Evolutionary conservation across 1,139 yeast genomes (phyloP).

Genomic region (Entelexis paramagnoliae): DNA sequence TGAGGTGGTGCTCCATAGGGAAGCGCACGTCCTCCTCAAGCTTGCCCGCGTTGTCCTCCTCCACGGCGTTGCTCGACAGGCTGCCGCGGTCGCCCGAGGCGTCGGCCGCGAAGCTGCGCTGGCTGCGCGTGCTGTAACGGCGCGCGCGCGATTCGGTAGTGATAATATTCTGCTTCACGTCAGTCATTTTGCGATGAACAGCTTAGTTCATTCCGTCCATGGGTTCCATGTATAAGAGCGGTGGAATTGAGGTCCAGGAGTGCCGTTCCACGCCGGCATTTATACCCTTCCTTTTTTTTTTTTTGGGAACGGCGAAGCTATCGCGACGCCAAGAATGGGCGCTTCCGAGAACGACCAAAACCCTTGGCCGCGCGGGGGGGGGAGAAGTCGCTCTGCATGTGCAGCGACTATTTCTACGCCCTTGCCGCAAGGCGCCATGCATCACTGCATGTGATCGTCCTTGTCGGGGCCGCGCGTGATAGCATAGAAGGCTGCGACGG

Average conservation of each 20-base stretch:
- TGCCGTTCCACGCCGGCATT: background rate
- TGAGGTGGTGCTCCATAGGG: slow-evolving; percentile 13
- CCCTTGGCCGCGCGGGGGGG: background rate
- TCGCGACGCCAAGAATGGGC: background rate
- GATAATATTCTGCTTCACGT: slow-evolving; percentile 3
- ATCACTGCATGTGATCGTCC: background rate
- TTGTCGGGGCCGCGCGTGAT: too few relatives aligned
- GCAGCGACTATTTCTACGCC: background rate
- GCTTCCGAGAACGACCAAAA: background rate
- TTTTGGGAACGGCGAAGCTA: background rate
- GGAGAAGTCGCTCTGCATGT: background rate
- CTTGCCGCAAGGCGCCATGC: background rate
- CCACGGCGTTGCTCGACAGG: background rate
- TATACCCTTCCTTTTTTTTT: background rate
- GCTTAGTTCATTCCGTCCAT: slow-evolving; percentile 4
- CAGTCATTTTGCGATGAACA: slow-evolving; percentile 1
- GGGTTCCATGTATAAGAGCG: background rate
- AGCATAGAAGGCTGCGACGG: too few relatives aligned
- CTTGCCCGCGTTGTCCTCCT: slow-evolving; percentile 6
- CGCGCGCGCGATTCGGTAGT: slow-evolving; percentile 3
- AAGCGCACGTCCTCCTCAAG: slow-evolving; percentile 14
- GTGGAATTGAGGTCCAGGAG: background rate
- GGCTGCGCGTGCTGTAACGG: slow-evolving; percentile 4
- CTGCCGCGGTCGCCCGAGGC: background rate
- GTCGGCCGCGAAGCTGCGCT: background rate